These are phyloP conservation scores for Tetrapisispora nanseiensis DNA, from an alignment of 805 yeast genomes.

Conservation along the genomic window DNA sequence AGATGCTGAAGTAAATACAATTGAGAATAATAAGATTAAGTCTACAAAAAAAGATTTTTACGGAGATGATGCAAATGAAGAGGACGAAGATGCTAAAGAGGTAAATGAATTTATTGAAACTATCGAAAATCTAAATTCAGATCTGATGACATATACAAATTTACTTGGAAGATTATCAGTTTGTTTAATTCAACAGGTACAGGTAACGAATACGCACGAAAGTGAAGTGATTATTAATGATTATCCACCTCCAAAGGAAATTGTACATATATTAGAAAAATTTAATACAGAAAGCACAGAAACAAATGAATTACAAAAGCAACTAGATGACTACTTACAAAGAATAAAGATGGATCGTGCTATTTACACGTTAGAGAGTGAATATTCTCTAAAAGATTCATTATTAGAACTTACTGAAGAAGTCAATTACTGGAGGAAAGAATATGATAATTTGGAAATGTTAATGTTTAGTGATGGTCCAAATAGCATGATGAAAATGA, in stretches of 20 bases:
- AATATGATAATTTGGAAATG: slow-evolving; percentile 24
- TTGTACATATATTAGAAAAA: slow-evolving; percentile 15
- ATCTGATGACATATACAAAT: slow-evolving; percentile 19
- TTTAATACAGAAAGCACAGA: slow-evolving; percentile 10
- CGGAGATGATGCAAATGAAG: slow-evolving; percentile 1
- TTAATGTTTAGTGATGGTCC: slow-evolving; percentile 26
- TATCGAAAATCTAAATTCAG: slow-evolving; percentile 12
- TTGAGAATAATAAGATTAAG: slow-evolving; percentile 1
- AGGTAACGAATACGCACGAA: slow-evolving; percentile 13
- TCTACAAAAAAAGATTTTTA: not conserved
- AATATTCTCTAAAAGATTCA: slow-evolving; percentile 17
- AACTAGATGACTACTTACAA: slow-evolving; percentile 18
- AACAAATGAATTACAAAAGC: slow-evolving; percentile 7
- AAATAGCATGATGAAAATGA: slow-evolving; percentile 21
- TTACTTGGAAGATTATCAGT: slow-evolving; percentile 21
- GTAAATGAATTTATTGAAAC: slow-evolving; percentile 11
- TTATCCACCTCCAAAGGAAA: slow-evolving; percentile 17
- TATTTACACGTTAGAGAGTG: slow-evolving; percentile 23
- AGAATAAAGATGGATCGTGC: slow-evolving; percentile 26
- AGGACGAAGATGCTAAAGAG: slow-evolving; percentile 5
- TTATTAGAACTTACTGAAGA: slow-evolving; percentile 18
- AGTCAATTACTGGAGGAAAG: slow-evolving; percentile 24
- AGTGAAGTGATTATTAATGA: slow-evolving; percentile 14
- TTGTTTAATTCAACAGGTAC: slow-evolving; percentile 21
- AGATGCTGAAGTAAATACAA: slow-evolving; percentile 1